Evolutionary conservation across 208 protist genomes (phyloP).

Genomic region (Giardia muris): DNA sequence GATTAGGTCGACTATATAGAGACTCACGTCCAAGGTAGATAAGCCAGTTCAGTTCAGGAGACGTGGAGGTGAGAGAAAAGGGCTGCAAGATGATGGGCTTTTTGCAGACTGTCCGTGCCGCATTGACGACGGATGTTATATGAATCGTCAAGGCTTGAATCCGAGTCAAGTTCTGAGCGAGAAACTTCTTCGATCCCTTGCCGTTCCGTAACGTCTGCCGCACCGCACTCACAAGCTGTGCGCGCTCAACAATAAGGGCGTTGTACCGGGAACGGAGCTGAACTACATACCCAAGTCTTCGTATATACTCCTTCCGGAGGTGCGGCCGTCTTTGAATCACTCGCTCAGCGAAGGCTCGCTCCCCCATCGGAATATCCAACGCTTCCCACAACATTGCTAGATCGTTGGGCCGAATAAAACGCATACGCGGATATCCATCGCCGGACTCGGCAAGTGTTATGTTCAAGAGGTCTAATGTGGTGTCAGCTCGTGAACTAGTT

Average conservation of each 20-base stretch:
- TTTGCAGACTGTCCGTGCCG: background rate
- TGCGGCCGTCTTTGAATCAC: background rate
- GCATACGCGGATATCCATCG: too few relatives aligned
- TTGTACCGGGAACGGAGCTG: background rate
- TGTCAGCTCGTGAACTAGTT: too few relatives aligned
- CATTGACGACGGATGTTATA: background rate
- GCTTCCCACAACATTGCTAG: background rate
- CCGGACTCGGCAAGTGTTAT: too few relatives aligned
- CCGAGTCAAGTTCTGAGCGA: background rate
- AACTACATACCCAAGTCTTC: background rate
- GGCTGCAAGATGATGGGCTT: background rate
- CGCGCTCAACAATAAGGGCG: background rate
- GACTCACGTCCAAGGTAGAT: background rate
- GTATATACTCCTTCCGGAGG: background rate
- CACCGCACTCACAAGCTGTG: background rate
- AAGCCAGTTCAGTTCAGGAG: background rate
- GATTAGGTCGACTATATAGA: background rate
- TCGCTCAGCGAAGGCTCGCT: background rate
- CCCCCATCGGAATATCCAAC: background rate
- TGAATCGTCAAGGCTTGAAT: background rate
- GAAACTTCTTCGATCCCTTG: background rate
- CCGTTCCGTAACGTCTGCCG: background rate
- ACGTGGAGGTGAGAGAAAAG: background rate
- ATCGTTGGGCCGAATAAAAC: too few relatives aligned
- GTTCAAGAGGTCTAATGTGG: too few relatives aligned